Evolutionary conservation across 345 rosid species (phyloP).

Genomic region (Brassica incana): DNA sequence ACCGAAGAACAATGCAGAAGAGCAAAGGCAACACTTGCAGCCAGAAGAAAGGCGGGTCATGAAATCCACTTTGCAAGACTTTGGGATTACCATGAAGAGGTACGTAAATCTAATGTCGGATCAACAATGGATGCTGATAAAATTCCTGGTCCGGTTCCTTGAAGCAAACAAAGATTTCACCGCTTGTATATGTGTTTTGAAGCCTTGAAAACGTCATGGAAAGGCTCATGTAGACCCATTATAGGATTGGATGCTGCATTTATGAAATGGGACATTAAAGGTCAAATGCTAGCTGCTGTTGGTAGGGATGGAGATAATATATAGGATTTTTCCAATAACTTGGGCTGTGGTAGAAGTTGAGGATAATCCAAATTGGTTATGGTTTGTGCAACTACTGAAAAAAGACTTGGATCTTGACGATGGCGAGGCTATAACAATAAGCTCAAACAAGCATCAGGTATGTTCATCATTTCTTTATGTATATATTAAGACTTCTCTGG

Average conservation of each 20-base stretch:
- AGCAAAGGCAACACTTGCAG: background rate
- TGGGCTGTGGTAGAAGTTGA: background rate
- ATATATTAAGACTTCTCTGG: no score
- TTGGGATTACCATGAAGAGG: background rate
- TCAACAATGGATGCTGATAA: background rate
- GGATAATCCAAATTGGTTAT: background rate
- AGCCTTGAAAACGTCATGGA: background rate
- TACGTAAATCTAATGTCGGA: background rate
- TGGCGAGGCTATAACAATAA: background rate
- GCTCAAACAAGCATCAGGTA: background rate
- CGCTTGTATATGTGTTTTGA: background rate
- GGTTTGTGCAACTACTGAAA: background rate
- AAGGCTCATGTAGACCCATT: background rate
- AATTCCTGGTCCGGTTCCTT: background rate
- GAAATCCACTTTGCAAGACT: background rate
- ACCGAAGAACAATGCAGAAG: background rate
- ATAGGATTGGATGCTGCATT: background rate
- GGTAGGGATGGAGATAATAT: slow-evolving; percentile 6
- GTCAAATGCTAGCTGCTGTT: background rate
- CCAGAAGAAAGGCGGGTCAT: background rate
- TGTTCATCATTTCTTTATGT: background rate
- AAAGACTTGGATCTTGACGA: background rate
- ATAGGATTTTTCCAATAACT: background rate
- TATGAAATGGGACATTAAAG: background rate
- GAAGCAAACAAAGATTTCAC: background rate